A percentile compares a stretch with the other conserved stretches of the same genome.
phyloP scores from a whole-genome alignment of 2,329 filamentous ascomycete species.

The Mycogone perniciosa region DNA sequence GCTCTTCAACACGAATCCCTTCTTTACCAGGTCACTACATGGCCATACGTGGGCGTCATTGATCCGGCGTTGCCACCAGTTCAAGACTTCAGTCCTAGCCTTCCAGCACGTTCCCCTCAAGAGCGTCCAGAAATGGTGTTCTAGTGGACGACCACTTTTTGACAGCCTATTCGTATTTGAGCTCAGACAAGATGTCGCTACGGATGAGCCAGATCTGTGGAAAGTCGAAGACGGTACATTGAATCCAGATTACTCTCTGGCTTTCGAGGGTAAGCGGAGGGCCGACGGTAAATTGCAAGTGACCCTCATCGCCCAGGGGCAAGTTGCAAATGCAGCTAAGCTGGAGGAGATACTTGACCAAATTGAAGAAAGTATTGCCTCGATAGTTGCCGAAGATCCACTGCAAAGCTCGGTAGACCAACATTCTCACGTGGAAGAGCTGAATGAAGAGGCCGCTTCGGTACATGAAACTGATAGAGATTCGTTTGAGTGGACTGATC shows the following conservation, averaged over 20 bases:
- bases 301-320: slow-evolving; percentile 52
- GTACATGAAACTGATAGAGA: not conserved
- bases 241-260: slow-evolving; percentile 65
- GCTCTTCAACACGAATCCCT: slow-evolving; percentile 85
- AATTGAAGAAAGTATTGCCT: slow-evolving; percentile 25
- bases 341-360: slow-evolving; percentile 34
- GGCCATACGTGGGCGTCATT: slow-evolving; percentile 53
- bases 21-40: slow-evolving; percentile 42
- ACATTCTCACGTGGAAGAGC: not conserved
- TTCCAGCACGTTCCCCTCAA: slow-evolving; percentile 71
- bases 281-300: slow-evolving; percentile 43
- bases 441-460: not conserved
- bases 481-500: slow-evolving; percentile 52
- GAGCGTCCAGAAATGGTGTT: slow-evolving; percentile 74
- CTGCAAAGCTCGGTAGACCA: not conserved
- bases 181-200: slow-evolving; percentile 31
- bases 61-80: slow-evolving; percentile 60
- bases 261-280: slow-evolving; percentile 63
- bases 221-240: slow-evolving; percentile 39
- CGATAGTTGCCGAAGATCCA: slow-evolving; percentile 11
- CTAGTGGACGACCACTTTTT: slow-evolving; percentile 57
- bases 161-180: slow-evolving; percentile 82
- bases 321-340: slow-evolving; percentile 25
- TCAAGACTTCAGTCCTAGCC: slow-evolving; percentile 59
- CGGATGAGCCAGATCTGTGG: slow-evolving; percentile 45